Evolutionary conservation across 352 stramenopile genomes (phyloP), one percentile per base, ranked within the genome.

Genomic region (Globisporangium cederbergense): DNA sequence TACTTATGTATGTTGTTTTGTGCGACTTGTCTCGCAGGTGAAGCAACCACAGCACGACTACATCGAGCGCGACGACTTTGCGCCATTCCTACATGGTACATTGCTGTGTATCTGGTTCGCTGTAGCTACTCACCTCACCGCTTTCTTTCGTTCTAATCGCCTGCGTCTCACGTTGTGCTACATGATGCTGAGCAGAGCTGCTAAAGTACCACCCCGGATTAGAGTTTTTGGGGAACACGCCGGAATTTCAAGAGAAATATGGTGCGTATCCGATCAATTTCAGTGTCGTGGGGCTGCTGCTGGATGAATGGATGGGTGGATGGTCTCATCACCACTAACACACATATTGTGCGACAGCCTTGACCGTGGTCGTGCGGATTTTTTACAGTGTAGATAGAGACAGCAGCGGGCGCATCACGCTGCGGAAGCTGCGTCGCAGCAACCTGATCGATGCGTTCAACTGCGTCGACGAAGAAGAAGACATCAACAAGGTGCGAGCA

Each of bases 191-290:
- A 32, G 45, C 54, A 94, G 86, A 96, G 64, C 69, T 96, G 54
- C 74, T 96, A 32, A 96, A 94, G 75, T 96, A 95, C 66, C 83
- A 93, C 69, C 83, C 86, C 49, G 97, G 97, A 45, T 77, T 99
- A 32, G 96, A 99, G 66, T 99, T 99, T 74, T 79, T 99, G 38
- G 91, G 93, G 46, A 95, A 93, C 54, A 98, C 98, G 63, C 91
- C 95, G n/a, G 97, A 99, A 72, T 99, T 99, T 80, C 97, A 99
- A 79, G 95, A 99, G 70, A 99, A 99, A 88, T 99, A 99, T 79
- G 87, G 84, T 92, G 65, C 8, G 71, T 63, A 18, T 25, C n/a
- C 11, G 38, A n/a, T 46, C 14, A 14, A 46, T 8, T 46, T 46
- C 14, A 46, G 13, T 8, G 4, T 18, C 14, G 14, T 20, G 14